These are phyloP conservation scores for Saccharomycopsis schoenii DNA, from an alignment of 805 yeast genomes.

Conservation along the genomic window DNA sequence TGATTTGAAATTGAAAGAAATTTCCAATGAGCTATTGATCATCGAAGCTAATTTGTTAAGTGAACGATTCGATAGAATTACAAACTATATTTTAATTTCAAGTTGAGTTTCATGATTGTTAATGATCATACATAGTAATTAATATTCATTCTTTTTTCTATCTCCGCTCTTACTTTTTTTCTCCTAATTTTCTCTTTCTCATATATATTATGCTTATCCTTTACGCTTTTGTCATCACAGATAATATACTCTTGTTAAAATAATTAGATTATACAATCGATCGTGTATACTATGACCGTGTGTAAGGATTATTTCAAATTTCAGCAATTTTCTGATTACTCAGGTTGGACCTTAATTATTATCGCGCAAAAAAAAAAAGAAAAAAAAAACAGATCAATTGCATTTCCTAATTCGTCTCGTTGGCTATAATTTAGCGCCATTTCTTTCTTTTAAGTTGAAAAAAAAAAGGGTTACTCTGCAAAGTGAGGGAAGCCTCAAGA, in stretches of 20 bases:
- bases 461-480: not conserved
- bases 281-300: too few species aligned
- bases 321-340: too few species aligned
- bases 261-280: too few species aligned
- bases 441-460: not conserved
- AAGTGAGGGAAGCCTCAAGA: not conserved
- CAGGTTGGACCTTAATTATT: too few species aligned
- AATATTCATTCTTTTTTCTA: not conserved
- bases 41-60: slow-evolving; percentile 32
- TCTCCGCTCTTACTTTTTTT: not conserved
- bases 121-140: not conserved
- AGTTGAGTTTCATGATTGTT: slow-evolving; percentile 21
- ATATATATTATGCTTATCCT: too few species aligned
- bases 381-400: too few species aligned
- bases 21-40: slow-evolving; percentile 29
- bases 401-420: too few species aligned
- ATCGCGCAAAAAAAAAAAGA: too few species aligned
- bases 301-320: too few species aligned
- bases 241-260: too few species aligned
- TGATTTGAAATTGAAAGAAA: slow-evolving; percentile 25
- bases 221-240: too few species aligned
- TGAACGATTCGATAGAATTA: slow-evolving; percentile 39
- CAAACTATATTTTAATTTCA: slow-evolving; percentile 36
- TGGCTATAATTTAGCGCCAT: too few species aligned
- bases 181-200: not conserved